A percentile compares a stretch with the other conserved stretches of the same genome.
Conservation (phyloP, 371 early-diverging fungal species). For the Circinella umbellata region DNA sequence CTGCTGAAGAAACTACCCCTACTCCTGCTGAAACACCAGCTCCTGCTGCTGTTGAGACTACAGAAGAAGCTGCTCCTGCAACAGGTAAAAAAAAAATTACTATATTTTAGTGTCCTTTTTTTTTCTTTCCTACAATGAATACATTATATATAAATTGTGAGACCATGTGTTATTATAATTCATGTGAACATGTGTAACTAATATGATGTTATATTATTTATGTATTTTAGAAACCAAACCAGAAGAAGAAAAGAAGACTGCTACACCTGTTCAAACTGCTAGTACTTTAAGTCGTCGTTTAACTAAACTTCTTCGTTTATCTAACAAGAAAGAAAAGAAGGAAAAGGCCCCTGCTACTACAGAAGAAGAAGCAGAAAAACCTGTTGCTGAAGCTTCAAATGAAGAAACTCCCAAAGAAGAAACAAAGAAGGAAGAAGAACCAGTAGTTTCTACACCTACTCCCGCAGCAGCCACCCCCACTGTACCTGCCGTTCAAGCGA, state of each 20-base stretch:
- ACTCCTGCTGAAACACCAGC: slow-evolving; percentile 15
- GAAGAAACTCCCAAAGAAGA: slow-evolving; percentile 18
- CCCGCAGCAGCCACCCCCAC: slow-evolving; percentile 7
- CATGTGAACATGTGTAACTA: slow-evolving; percentile 20
- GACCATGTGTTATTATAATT: slow-evolving; percentile 4
- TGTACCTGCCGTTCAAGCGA: slow-evolving; percentile 26
- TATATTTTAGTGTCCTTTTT: not conserved
- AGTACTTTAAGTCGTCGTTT: slow-evolving; percentile 49
- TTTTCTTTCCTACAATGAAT: too few species aligned
- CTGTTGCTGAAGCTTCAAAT: slow-evolving; percentile 7
- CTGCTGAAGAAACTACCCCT: slow-evolving; percentile 13
- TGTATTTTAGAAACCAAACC: slow-evolving; percentile 7
- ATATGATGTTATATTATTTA: not conserved
- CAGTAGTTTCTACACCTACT: slow-evolving; percentile 7
- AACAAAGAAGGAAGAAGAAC: slow-evolving; percentile 18
- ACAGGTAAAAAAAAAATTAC: slow-evolving; percentile 5
- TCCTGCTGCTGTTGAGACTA: slow-evolving; percentile 18
- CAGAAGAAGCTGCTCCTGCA: slow-evolving; percentile 8
- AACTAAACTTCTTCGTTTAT: slow-evolving; percentile 42
- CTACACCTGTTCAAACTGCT: slow-evolving; percentile 33
- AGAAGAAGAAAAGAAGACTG: slow-evolving; percentile 25
- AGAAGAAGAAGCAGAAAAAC: slow-evolving; percentile 12
- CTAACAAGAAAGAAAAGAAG: slow-evolving; percentile 36
- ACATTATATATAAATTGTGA: not conserved
- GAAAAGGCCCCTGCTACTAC: slow-evolving; percentile 10